Conservation (phyloP, 106 monocot species). For the Phalaenopsis equestris region DNA sequence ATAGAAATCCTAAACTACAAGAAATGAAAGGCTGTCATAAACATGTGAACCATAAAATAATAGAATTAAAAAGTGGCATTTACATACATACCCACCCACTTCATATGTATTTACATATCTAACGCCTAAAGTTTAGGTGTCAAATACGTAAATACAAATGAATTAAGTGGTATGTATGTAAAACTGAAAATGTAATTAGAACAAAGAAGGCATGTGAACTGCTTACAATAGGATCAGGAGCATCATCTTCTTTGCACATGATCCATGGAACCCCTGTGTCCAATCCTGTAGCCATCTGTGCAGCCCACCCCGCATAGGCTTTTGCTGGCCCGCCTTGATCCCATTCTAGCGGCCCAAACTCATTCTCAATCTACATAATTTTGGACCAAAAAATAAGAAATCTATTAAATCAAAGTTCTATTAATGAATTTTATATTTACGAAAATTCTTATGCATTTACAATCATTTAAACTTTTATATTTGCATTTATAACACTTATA, state of each 20-base stretch:
- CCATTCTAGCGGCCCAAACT: slow-evolving; percentile 73
- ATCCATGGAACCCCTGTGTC: slow-evolving; percentile 88
- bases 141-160: too few species aligned
- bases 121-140: too few species aligned
- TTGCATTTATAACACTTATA: too few species aligned
- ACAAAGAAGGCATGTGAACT: not conserved
- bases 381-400: not conserved
- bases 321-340: slow-evolving; percentile 54
- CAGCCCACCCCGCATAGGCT: slow-evolving; percentile 72
- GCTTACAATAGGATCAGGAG: slow-evolving; percentile 89
- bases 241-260: slow-evolving; percentile 97
- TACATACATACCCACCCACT: not conserved
- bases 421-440: not conserved
- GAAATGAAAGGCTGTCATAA: not conserved
- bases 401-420: too few species aligned
- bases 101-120: too few species aligned
- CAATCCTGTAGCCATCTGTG: slow-evolving; percentile 70
- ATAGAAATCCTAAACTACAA: not conserved
- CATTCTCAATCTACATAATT: slow-evolving; percentile 71
- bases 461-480: too few species aligned
- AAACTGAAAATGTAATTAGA: too few species aligned
- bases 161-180: too few species aligned
- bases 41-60: not conserved
- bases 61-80: too few species aligned
- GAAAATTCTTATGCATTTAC: too few species aligned